Base-by-base conservation (phyloP, 306 rosid genomes). In the Fragaria iinumae region DNA sequence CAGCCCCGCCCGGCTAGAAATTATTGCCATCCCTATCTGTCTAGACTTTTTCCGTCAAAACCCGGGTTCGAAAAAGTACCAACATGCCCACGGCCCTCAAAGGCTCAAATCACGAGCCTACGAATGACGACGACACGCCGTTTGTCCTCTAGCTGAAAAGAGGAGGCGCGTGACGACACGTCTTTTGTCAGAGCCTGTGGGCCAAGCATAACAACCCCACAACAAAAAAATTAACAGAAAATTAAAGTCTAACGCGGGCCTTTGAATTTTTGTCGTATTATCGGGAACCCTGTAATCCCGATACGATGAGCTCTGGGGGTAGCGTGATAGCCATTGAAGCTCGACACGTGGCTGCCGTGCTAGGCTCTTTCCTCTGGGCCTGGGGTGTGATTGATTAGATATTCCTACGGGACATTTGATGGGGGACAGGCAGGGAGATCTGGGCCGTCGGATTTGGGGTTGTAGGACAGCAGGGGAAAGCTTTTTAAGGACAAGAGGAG, bases 221-320 rank as follows among this genome's bases (percentile, higher is more conserved):
- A 23, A 53, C 8, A 20, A 34, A 34, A 0, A 16, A 12, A 10
- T 59, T 6, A 57, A 23, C 16, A 13, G 38, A 12, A 25, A 62
- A 62, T 27, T 59, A 13, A 29, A 67, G 38, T 53, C 27, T 63
- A 67, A 67, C 59, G 84, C 64, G 80, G 85, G 79, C 32, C 82
- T 83, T 82, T 69, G 55, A 45, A 47, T n/a, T 79, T 84, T 89
- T 92, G 96, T 92, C 93, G 97, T 85, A 90, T 87, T 81, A 13
- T 34, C 10, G 32, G 74, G 82, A 78, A 38, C 78, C 75, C 71
- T 8, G 11, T 43, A 8, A 67, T 74, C 2, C 34, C 34, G 84
- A 73, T 86, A 83, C 88, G 87, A 89, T 76, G 87, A 80, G 45
- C 67, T 59, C 27, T 32, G 25, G 20, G 23, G 20, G 11, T 36